Evolutionary conservation across 1,284 basidiomycete species (phyloP).

Genomic region (Marasmius oreades): DNA sequence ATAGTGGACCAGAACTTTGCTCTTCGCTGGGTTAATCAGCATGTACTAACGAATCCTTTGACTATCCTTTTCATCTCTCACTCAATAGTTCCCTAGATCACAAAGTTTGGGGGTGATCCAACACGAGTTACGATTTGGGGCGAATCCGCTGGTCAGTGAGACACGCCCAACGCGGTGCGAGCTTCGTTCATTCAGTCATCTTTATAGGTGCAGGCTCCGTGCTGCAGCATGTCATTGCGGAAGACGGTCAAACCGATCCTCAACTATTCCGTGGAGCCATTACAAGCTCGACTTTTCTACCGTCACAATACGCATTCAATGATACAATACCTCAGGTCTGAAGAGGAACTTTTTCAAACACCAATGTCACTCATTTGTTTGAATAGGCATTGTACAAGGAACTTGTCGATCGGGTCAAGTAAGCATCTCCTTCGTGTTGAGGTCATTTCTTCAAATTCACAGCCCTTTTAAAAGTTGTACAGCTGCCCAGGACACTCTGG

Average conservation of each 20-base stretch:
- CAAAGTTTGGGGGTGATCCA: constrained; percentile 29
- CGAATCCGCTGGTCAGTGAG: constrained; percentile 24
- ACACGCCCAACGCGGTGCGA: background rate
- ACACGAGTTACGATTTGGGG: constrained; percentile 31
- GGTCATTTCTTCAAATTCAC: background rate
- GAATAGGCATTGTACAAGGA: constrained; percentile 21
- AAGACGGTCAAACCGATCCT: constrained; percentile 33
- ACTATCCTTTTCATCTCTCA: background rate
- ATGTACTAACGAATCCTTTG: constrained; percentile 18
- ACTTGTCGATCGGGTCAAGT: constrained; percentile 20
- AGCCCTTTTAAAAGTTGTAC: constrained; percentile 21
- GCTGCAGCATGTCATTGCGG: constrained; percentile 21
- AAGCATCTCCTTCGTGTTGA: constrained; percentile 5
- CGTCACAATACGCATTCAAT: constrained; percentile 43
- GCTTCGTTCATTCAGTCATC: background rate
- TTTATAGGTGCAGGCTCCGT: constrained; percentile 17
- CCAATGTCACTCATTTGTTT: background rate
- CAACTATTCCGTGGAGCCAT: constrained; percentile 42
- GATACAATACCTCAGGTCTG: constrained; percentile 40
- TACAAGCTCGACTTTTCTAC: constrained; percentile 41
- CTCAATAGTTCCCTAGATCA: constrained; percentile 14
- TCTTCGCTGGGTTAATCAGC: constrained; percentile 29
- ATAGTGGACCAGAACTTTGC: no score
- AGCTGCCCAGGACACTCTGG: constrained; percentile 18
- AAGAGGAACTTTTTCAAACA: no score